Conservation (phyloP, 768 basidiomycete genomes). For the Leccinum disarticulatum region DNA sequence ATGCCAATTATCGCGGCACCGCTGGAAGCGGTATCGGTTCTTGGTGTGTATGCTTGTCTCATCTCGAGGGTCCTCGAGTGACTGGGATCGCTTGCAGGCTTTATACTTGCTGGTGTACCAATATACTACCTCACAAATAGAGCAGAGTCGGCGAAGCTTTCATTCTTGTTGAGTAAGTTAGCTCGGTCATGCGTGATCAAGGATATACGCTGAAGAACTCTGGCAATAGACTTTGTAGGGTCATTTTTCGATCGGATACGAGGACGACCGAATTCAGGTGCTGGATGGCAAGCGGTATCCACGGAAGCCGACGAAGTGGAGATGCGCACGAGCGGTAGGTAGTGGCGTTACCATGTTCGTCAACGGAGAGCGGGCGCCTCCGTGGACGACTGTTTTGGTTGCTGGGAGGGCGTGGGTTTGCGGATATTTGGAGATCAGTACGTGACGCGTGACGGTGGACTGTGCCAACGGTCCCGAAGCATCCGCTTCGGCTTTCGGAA, state of each 20-base stretch:
- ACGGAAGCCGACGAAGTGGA: conserved; percentile 69
- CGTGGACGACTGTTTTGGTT: not conserved
- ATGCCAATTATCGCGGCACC: conserved; percentile 97
- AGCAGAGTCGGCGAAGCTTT: conserved; percentile 39
- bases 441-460: not conserved
- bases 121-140: conserved; percentile 78
- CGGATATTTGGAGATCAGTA: conserved; percentile 1
- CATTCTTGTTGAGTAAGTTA: conserved; percentile 38
- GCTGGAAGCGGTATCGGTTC: conserved; percentile 79
- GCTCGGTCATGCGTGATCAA: not conserved
- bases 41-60: conserved; percentile 51
- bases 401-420: not conserved
- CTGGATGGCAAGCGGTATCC: conserved; percentile 78
- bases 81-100: conserved; percentile 45
- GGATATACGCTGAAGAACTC: conserved; percentile 2
- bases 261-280: conserved; percentile 51
- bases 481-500: not conserved
- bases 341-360: not conserved
- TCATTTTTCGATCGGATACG: conserved; percentile 47
- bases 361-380: not conserved
- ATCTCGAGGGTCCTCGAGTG: not conserved
- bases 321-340: conserved; percentile 33
- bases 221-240: conserved; percentile 40
- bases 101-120: conserved; percentile 76
- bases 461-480: not conserved